Conservation (phyloP, 768 basidiomycete species). For the Phaffia australis region DNA sequence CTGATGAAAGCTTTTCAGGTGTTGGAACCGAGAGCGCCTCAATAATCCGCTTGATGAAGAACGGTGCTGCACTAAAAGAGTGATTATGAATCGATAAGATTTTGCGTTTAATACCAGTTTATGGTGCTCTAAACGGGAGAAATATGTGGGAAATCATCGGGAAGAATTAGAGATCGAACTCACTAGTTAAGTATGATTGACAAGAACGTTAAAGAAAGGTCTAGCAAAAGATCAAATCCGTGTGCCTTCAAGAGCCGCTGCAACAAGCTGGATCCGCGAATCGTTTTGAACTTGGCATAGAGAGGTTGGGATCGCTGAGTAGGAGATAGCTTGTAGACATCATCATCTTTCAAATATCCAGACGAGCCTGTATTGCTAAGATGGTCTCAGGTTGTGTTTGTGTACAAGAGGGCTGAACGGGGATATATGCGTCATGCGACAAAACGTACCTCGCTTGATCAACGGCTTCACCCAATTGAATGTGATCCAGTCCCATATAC, state of each 20-base stretch:
- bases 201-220: conserved; percentile 12
- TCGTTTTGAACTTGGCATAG: conserved; percentile 2
- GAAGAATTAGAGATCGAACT: too few species aligned
- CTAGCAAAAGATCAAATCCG: conserved; percentile 18
- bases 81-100: too few species aligned
- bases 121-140: too few species aligned
- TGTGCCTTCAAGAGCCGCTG: conserved; percentile 7
- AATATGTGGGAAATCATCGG: not conserved
- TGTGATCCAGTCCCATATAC: conserved; percentile 21
- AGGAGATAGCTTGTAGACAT: conserved; percentile 20
- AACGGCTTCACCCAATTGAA: conserved; percentile 22
- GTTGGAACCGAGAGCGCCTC: conserved; percentile 17
- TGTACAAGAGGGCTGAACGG: not conserved
- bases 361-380: conserved; percentile 2
- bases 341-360: conserved; percentile 20
- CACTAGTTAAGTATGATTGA: conserved; percentile 22
- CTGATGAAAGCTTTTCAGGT: conserved; percentile 3
- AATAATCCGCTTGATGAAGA: conserved; percentile 26
- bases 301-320: conserved; percentile 16
- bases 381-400: too few species aligned
- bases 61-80: conserved; percentile 5
- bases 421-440: not conserved
- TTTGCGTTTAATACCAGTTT: too few species aligned
- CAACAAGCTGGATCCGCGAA: not conserved
- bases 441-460: conserved; percentile 16